These are phyloP conservation scores for Erodium chrysanthum DNA, from an alignment of 441 rosid species.

Conservation along the genomic window DNA sequence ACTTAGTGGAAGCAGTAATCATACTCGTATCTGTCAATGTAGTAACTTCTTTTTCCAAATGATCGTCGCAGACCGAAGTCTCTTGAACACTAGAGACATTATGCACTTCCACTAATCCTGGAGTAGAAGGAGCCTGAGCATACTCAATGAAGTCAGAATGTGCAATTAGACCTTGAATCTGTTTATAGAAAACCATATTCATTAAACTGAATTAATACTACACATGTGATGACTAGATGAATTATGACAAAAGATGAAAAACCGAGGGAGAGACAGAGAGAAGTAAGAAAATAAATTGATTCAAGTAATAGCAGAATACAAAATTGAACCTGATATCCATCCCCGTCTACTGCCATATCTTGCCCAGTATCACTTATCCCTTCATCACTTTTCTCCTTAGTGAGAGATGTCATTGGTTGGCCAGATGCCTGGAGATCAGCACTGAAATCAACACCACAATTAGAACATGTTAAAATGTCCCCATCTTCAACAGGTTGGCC, in stretches of 20 bases:
- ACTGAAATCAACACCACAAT: slow-evolving; percentile 33
- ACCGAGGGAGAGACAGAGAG: background rate
- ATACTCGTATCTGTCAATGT: slow-evolving; percentile 7
- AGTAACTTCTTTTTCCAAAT: slow-evolving; percentile 44
- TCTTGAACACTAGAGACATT: slow-evolving; percentile 55
- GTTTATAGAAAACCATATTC: slow-evolving; percentile 24
- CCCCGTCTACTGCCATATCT: slow-evolving; percentile 33
- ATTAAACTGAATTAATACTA: slow-evolving; percentile 2
- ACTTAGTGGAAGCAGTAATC: slow-evolving; percentile 27
- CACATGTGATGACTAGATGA: slow-evolving; percentile 8
- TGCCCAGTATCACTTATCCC: slow-evolving; percentile 27
- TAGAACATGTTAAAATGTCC: slow-evolving; percentile 5
- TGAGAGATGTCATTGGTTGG: slow-evolving; percentile 26
- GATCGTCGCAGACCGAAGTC: slow-evolving; percentile 43
- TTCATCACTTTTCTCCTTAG: slow-evolving; percentile 25
- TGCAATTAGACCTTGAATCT: slow-evolving; percentile 40
- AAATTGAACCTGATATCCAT: slow-evolving; percentile 49
- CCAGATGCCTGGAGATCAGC: slow-evolving; percentile 34
- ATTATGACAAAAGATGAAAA: slow-evolving; percentile 6
- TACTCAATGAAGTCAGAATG: slow-evolving; percentile 45
- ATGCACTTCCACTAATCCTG: slow-evolving; percentile 69
- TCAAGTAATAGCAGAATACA: slow-evolving; percentile 10
- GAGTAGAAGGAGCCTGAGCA: slow-evolving; percentile 86
- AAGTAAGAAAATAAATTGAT: background rate
- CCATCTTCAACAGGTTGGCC: background rate